phyloP scores from a whole-genome alignment of 352 stramenopile species.

The Pythium folliculosum region DNA sequence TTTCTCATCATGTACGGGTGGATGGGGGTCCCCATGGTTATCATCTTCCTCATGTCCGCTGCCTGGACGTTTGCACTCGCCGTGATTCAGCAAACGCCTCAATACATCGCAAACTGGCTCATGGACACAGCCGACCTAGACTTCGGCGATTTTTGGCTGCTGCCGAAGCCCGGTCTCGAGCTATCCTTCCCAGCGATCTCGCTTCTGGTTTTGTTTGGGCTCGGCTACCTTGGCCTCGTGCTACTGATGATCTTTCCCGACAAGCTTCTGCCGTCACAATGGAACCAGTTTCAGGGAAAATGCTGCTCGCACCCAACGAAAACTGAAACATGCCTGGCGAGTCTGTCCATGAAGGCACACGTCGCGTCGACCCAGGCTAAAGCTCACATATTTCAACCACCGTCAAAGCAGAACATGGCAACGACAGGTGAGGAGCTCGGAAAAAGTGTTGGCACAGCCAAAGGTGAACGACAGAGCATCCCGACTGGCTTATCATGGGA shows the following conservation, averaged over 20 bases:
- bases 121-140: constrained; percentile 23
- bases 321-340: constrained; percentile 4
- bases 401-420: neutral
- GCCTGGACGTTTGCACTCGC: constrained; percentile 14
- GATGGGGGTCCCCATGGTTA: constrained; percentile 24
- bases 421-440: neutral
- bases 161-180: neutral
- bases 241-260: constrained; percentile 23
- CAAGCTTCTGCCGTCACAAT: neutral
- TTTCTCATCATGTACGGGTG: constrained; percentile 10
- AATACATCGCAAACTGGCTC: constrained; percentile 10
- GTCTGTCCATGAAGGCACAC: constrained; percentile 27
- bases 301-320: no score
- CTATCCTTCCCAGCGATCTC: neutral
- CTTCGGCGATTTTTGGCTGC: constrained; percentile 28
- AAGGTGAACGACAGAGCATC: neutral
- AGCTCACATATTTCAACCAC: no score
- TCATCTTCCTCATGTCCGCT: constrained; percentile 19
- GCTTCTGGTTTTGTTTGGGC: constrained; percentile 5
- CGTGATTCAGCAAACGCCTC: constrained; percentile 19
- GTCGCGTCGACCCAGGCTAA: neutral
- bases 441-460: neutral
- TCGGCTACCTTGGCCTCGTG: constrained; percentile 17
- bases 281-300: neutral
- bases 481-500: neutral